Evolutionary conservation across 2,329 filamentous ascomycete genomes (phyloP), one percentile per base, ranked within the genome.

Genomic region (Fusarium buharicum): DNA sequence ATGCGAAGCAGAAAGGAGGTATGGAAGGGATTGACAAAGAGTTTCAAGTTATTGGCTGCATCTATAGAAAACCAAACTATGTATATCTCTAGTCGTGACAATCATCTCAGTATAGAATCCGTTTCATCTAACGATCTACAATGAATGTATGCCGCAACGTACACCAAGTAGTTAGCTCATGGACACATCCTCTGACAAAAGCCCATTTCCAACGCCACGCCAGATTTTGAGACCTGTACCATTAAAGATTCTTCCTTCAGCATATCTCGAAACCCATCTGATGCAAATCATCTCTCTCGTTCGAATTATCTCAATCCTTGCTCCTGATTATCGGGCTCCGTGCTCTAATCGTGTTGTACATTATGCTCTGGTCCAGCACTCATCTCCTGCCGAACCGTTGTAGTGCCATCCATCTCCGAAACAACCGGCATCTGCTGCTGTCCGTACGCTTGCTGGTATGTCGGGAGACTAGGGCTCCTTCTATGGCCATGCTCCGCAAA

Each of bases 351-450:
- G 3, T 18, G 43, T 10, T 41, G 22, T 3, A 55, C 40, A 9
- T 47, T 16, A 8, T 68, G 39, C 34, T 70, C 67, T 11, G 60
- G 24, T 4, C 55, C 65, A 3, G 68, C 62, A 6, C 59, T 47
- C 55, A 71, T 57, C 44, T 71, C 68, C 30, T 64, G 65, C 8
- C 48, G 55, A n/a, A 38, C 33, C n/a, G 38, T 44, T 8, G 53
- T 47, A 34, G 54, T 58, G 9, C 50, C 68, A 18, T 69, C 68
- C 67, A 71, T 71, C 49, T 71, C 68, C 24, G 62, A 59, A 22
- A 67, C 58, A 4, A 50, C 24, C 34, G 14, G 14, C 60, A 68
- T 64, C 9, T 64, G 65, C 4, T 44, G 45, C 22, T 44, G 50
- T 6, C 14, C 24, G 10, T 66, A 56, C 4, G 30, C 33, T 27